These are phyloP conservation scores for Ophiostoma pallidulum DNA, from an alignment of 2,329 filamentous ascomycete genomes.

Conservation along the genomic window DNA sequence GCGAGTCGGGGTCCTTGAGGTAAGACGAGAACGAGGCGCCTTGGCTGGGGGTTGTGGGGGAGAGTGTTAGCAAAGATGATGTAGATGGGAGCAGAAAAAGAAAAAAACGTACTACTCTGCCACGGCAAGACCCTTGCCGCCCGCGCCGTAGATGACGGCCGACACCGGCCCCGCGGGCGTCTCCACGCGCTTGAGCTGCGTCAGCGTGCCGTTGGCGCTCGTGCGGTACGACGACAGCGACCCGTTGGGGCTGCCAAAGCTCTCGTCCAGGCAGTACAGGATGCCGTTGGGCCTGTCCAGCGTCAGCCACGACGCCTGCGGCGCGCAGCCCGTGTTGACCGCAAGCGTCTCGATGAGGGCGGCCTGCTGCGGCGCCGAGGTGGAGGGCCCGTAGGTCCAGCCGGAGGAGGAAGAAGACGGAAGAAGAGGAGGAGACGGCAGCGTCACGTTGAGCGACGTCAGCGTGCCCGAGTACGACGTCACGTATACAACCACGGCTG, in stretches of 20 bases:
- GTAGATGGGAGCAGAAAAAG: too few relatives aligned
- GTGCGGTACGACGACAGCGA: constrained; percentile 35
- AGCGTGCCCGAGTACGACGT: constrained; percentile 40
- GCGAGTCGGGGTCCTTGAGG: constrained; percentile 28
- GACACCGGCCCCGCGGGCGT: constrained; percentile 36
- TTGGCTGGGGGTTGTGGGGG: not conserved
- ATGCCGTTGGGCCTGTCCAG: constrained; percentile 38
- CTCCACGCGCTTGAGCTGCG: constrained; percentile 26
- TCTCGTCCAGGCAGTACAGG: constrained; percentile 55
- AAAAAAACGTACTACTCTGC: constrained; percentile 35
- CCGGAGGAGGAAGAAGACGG: too few relatives aligned
- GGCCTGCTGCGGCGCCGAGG: not conserved
- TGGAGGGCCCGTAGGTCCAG: constrained; percentile 18
- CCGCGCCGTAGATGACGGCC: constrained; percentile 33
- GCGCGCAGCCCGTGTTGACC: constrained; percentile 38
- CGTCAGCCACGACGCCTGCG: constrained; percentile 51
- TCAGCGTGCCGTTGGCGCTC: constrained; percentile 30
- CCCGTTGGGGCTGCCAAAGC: constrained; percentile 36
- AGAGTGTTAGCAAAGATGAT: not conserved
- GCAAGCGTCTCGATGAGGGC: constrained; percentile 33
- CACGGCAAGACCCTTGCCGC: constrained; percentile 31
- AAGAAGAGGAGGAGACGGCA: too few relatives aligned
- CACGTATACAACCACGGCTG: constrained; percentile 35
- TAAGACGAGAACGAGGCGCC: constrained; percentile 38
- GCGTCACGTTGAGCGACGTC: constrained; percentile 37